Base-by-base conservation (phyloP, 2,329 filamentous ascomycete genomes). In the Sarocladium strictum region DNA sequence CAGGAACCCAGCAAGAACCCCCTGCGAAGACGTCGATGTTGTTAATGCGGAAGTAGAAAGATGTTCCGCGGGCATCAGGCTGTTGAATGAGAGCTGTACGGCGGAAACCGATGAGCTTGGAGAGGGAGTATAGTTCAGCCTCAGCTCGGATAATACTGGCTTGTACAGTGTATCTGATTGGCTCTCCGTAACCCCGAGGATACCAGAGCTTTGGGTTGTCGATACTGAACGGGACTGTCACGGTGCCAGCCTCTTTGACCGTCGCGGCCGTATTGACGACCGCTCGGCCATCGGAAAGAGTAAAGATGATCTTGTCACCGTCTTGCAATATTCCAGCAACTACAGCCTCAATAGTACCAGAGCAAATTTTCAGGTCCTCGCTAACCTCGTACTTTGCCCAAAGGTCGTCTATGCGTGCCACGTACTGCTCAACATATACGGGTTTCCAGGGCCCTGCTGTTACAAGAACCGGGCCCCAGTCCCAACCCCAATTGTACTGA, bases 1-100 rank as follows among this genome's bases (percentile, higher is more conserved):
- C 86, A 0, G 87, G 87, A 58, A 90, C 90, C 87, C 87, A 90
- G 67, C 89, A 80, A 58, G 84, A 87, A n/a, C 87, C 87, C 27
- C 86, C 86, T 58, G 84, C 87, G 69, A 88, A 90, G 2, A 90
- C 72, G 54, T 86, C 83, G 12, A 88, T 75, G 49, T 82, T 81
- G 65, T 91, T 90, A 66, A 91, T 71, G 59, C 83, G 76, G 68
- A 91, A 90, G 72, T 84, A 89, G 70, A 90, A 90, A 1, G 79
- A 84, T 45, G 82, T 87, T 37, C 86, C 87, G n/a, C 83, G 79
- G 53, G 81, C 77, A 10, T 76, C 79, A 0, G 74, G 69, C 10
- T 72, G 68, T 60, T 85, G 81, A 32, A 84, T 67, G 3, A 85
- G 71, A 59, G 79, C 74, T 11, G 74, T 79, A 58, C 77, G 78